Evolutionary conservation across 768 basidiomycete genomes (phyloP).

Genomic region (Gelatoporia subvermispora): DNA sequence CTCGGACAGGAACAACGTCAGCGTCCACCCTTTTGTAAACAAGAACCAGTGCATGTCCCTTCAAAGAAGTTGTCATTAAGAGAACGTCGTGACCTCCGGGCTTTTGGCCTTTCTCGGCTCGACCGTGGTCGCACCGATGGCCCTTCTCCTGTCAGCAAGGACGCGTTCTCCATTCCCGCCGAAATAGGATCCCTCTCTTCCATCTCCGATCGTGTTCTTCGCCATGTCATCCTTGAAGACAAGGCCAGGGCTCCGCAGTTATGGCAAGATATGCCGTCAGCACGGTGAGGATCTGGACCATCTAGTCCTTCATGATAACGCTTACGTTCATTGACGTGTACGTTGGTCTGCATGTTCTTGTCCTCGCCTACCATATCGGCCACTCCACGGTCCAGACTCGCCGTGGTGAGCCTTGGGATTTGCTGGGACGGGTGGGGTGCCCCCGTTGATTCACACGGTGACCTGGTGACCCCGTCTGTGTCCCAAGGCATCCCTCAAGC

Average conservation of each 20-base stretch:
- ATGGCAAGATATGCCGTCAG: constrained; percentile 34
- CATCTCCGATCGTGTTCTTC: constrained; percentile 18
- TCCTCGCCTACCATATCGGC: constrained; percentile 53
- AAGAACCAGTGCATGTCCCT: background rate
- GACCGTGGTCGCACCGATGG: constrained; percentile 28
- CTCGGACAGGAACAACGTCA: constrained; percentile 5
- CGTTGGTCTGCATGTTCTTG: constrained; percentile 52
- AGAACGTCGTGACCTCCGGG: constrained; percentile 37
- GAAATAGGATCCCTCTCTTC: constrained; percentile 31
- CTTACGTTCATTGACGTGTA: constrained; percentile 40
- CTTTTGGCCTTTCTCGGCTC: constrained; percentile 21
- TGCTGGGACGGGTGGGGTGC: constrained; percentile 47
- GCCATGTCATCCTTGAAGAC: constrained; percentile 22
- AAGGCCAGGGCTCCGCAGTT: too few relatives aligned
- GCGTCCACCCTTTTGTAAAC: background rate
- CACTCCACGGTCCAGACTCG: constrained; percentile 38
- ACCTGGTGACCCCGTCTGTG: constrained; percentile 42
- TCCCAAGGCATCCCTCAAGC: constrained; percentile 35
- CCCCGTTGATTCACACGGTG: too few relatives aligned
- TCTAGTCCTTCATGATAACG: constrained; percentile 25
- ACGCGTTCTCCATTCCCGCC: constrained; percentile 25
- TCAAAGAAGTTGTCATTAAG: constrained; percentile 34
- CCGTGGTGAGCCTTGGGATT: constrained; percentile 41
- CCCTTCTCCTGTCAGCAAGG: constrained; percentile 26
- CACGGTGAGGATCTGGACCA: constrained; percentile 32